Conservation (phyloP, 345 rosid genomes). For the Populus tremula region DNA sequence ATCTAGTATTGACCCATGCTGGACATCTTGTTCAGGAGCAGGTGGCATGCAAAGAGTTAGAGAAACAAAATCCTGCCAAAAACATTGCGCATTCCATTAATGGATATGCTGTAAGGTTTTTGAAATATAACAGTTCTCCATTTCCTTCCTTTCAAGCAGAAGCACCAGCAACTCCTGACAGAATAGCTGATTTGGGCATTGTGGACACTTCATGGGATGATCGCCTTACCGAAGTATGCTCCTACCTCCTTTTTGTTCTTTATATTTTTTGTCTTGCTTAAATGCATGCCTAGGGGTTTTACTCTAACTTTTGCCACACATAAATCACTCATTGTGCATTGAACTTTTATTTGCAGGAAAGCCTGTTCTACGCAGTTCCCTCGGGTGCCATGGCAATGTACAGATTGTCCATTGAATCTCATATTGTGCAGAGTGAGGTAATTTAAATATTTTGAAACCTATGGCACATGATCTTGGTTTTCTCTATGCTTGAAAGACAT, state of each 20-base stretch:
- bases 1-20: background rate
- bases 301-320: background rate
- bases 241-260: background rate
- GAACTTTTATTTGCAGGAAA: slow-evolving; percentile 58
- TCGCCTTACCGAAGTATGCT: slow-evolving; percentile 77
- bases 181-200: slow-evolving; percentile 48
- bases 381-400: slow-evolving; percentile 78
- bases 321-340: slow-evolving; percentile 20
- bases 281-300: background rate
- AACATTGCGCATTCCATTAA: slow-evolving; percentile 39
- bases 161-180: slow-evolving; percentile 60
- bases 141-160: slow-evolving; percentile 52
- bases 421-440: slow-evolving; percentile 57
- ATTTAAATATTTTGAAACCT: slow-evolving; percentile 1
- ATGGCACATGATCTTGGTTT: slow-evolving; percentile 2
- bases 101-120: slow-evolving; percentile 80
- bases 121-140: slow-evolving; percentile 51
- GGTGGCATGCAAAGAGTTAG: slow-evolving; percentile 48
- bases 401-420: slow-evolving; percentile 75
- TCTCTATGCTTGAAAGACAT: background rate
- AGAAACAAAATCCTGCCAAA: slow-evolving; percentile 34
- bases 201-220: slow-evolving; percentile 63
- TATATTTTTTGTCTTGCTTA: background rate
- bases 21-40: slow-evolving; percentile 30
- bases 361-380: slow-evolving; percentile 87